Percentiles rank a stretch among this genome's conserved stretches.
phyloP scores from a whole-genome alignment of 345 rosid genomes.

The Populus alba region DNA sequence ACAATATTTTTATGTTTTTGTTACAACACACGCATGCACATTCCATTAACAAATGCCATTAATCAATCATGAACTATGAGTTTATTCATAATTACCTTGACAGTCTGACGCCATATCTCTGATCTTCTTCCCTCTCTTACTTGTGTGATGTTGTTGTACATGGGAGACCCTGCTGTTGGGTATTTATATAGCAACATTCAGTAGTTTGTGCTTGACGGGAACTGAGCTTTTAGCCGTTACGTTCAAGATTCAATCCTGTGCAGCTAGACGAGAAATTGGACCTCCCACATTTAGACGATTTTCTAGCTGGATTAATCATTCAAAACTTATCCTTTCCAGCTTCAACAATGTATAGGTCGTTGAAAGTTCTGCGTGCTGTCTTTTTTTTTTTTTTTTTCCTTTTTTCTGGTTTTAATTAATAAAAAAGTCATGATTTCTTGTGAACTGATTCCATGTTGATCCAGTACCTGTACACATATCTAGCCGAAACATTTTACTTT shows the following conservation, averaged over 20 bases:
- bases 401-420: too few relatives aligned
- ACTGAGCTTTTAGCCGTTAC: background rate
- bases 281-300: background rate
- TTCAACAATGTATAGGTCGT: too few relatives aligned
- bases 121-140: background rate
- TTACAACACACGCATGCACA: background rate
- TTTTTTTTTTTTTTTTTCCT: too few relatives aligned
- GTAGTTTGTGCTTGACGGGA: background rate
- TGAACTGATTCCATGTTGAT: too few relatives aligned
- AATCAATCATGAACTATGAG: background rate
- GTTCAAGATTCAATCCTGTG: background rate
- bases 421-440: too few relatives aligned
- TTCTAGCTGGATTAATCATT: background rate
- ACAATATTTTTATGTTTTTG: background rate
- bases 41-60: background rate
- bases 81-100: background rate
- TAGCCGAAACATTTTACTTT: too few relatives aligned
- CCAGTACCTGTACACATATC: too few relatives aligned
- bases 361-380: too few relatives aligned
- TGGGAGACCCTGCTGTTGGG: background rate
- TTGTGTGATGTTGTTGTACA: background rate
- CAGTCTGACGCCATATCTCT: background rate
- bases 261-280: background rate
- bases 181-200: background rate
- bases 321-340: background rate